A percentile compares a stretch with the other conserved stretches of the same genome.
Conservation (phyloP, 148 eudicot genomes). For the Gaultheria prostrata region DNA sequence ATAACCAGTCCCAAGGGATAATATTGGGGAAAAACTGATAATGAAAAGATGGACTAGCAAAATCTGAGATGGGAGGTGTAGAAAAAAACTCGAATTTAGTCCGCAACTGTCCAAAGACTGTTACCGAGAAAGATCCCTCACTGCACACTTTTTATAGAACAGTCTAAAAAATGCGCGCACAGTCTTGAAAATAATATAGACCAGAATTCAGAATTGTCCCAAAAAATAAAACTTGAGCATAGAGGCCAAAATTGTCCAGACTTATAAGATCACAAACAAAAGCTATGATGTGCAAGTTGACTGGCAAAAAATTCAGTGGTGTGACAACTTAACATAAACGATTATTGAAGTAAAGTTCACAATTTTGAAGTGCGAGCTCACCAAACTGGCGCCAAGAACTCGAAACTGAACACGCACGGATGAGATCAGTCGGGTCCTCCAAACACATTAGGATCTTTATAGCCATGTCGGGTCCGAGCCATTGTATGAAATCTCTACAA, state of each 20-base stretch:
- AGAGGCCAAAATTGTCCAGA: not conserved
- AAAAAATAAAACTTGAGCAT: not conserved
- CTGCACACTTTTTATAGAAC: not conserved
- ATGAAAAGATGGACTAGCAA: not conserved
- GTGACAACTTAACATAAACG: not conserved
- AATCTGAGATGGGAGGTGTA: not conserved
- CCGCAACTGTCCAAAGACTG: not conserved
- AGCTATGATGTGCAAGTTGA: not conserved
- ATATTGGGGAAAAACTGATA: not conserved
- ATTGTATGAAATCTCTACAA: slow-evolving; percentile 39
- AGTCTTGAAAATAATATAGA: not conserved
- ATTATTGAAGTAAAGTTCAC: not conserved
- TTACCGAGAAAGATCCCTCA: not conserved
- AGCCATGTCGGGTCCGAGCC: slow-evolving; percentile 40
- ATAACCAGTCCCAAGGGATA: not conserved
- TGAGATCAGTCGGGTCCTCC: slow-evolving; percentile 41
- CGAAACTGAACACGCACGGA: slow-evolving; percentile 34
- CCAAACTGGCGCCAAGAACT: slow-evolving; percentile 51
- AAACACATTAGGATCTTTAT: slow-evolving; percentile 38
- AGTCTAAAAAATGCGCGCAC: not conserved
- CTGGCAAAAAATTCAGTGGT: not conserved
- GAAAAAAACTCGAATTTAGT: not conserved
- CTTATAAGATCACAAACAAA: not conserved
- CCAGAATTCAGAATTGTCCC: not conserved
- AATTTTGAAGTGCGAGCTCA: slow-evolving; percentile 22